Conservation (phyloP, 2,329 filamentous ascomycete genomes). For the Epichloe coenophiala region DNA sequence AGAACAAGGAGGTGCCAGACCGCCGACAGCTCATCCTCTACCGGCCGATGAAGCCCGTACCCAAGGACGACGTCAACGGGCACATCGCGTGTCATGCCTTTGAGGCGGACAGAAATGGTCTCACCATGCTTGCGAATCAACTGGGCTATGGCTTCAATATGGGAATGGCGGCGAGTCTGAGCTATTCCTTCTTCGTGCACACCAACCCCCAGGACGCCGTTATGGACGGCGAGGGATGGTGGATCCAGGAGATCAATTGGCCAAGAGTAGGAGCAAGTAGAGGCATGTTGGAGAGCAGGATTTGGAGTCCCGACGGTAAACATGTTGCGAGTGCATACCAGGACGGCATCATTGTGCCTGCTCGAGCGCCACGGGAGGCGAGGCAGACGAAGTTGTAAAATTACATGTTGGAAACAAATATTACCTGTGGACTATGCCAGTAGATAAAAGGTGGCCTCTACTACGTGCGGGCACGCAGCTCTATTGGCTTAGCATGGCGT, state of each 20-base stretch:
- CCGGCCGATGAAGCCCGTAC: constrained; percentile 30
- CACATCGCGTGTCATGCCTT: constrained; percentile 37
- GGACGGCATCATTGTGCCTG: constrained; percentile 31
- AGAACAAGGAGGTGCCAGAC: constrained; percentile 26
- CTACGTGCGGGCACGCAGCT: neutral
- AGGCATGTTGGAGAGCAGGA: constrained; percentile 33
- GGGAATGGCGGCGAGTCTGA: constrained; percentile 31
- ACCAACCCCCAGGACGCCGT: constrained; percentile 33
- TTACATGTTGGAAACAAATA: neutral
- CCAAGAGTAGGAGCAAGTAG: constrained; percentile 33
- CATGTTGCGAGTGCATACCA: constrained; percentile 43
- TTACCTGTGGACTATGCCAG: neutral
- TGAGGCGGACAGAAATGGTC: constrained; percentile 38
- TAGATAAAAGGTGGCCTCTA: neutral
- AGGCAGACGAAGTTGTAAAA: constrained; percentile 15
- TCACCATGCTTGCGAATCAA: constrained; percentile 37
- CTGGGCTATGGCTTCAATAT: constrained; percentile 30
- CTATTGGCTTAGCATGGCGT: neutral
- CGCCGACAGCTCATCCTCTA: constrained; percentile 36
- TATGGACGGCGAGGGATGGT: constrained; percentile 35
- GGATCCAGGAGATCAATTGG: constrained; percentile 39
- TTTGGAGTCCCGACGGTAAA: constrained; percentile 39
- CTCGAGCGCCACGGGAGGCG: constrained; percentile 9
- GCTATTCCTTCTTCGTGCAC: constrained; percentile 39
- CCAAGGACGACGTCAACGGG: constrained; percentile 25